Base-by-base conservation (phyloP, 371 early-diverging fungal genomes). In the Choanephora cucurbitarum region DNA sequence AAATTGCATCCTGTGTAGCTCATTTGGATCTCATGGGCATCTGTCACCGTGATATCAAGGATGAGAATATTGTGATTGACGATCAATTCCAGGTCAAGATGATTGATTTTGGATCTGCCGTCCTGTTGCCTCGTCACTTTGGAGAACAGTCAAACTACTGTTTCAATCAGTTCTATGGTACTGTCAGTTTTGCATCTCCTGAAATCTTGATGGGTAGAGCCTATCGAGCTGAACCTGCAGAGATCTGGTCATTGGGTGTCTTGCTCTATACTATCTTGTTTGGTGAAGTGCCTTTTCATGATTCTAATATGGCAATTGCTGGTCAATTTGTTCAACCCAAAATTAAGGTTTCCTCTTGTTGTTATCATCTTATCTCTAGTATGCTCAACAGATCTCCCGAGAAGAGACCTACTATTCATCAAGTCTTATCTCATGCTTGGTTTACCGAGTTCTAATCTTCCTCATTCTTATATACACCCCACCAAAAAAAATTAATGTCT, bases 91-190 rank as follows among this genome's bases (percentile, higher is more conserved):
- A 74, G 47, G 73, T 60, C 58, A 91, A 91, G 66, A 60, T 93
- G 48, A 89, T 91, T 51, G 93, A 93, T 60, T 93, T 93, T 79
- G 93, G 93, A 11, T 82, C 87, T 21, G 85, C 91, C 11, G 82
- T 81, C n/a, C 57, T 80, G 28, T 61, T 84, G 15, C 84, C 84
- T 34, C 69, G 63, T 55, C 80, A 60, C 37, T 80, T 68, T 50
- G 76, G 70, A 32, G 63, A 62, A n/a, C 58, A 66, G 14, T 52
- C 50, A 24, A 64, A 54, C 32, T 60, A 66, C 21, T 58, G 71
- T 39, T 87, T 85, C 66, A 75, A 73, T 53, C 73, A 79, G 42
- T 89, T 86, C 64, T 78, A 80, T 43, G 91, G 92, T n/a, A 80
- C 86, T 53, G 72, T 85, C 34, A 68, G 73, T 19, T 81, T 73